Percentiles rank a stretch among this genome's conserved stretches.
These are phyloP conservation scores for Lentinula boryana DNA, from an alignment of 768 basidiomycete genomes.

Conservation along the genomic window DNA sequence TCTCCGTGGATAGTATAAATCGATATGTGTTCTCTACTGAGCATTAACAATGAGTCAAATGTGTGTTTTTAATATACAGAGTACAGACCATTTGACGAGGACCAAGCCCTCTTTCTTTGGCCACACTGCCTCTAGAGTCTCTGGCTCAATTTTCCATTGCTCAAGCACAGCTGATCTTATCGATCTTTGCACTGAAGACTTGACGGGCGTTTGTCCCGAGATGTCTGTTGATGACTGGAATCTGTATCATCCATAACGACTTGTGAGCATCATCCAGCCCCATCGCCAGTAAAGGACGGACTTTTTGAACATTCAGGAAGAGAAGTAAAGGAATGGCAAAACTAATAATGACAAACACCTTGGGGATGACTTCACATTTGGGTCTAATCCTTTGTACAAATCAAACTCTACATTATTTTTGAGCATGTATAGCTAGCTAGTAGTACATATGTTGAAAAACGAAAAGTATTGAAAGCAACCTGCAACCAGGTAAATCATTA, in stretches of 20 bases:
- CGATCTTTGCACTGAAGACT: constrained; percentile 87
- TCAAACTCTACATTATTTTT: constrained; percentile 32
- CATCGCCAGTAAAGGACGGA: constrained; percentile 21
- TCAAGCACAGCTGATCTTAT: constrained; percentile 76
- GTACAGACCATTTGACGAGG: constrained; percentile 86
- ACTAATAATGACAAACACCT: not conserved
- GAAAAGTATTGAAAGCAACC: constrained; percentile 20
- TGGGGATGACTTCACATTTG: too few relatives aligned
- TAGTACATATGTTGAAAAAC: constrained; percentile 29
- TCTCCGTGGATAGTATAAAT: constrained; percentile 85
- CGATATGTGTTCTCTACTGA: constrained; percentile 92
- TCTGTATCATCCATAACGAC: constrained; percentile 26
- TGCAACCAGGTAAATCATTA: constrained; percentile 19
- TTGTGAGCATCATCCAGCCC: not conserved
- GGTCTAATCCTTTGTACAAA: not conserved
- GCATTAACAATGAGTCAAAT: constrained; percentile 16
- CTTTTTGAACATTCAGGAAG: constrained; percentile 69
- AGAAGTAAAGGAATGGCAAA: not conserved
- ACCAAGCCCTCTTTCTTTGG: constrained; percentile 96
- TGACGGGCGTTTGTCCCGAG: constrained; percentile 84
- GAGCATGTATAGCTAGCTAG: constrained; percentile 20
- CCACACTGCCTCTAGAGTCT: constrained; percentile 89
- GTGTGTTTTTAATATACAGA: not conserved
- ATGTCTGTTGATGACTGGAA: constrained; percentile 77
- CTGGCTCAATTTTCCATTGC: constrained; percentile 78